These are phyloP conservation scores for Stramenopiles sp. DNA, from an alignment of 352 stramenopile genomes.

Conservation along the genomic window DNA sequence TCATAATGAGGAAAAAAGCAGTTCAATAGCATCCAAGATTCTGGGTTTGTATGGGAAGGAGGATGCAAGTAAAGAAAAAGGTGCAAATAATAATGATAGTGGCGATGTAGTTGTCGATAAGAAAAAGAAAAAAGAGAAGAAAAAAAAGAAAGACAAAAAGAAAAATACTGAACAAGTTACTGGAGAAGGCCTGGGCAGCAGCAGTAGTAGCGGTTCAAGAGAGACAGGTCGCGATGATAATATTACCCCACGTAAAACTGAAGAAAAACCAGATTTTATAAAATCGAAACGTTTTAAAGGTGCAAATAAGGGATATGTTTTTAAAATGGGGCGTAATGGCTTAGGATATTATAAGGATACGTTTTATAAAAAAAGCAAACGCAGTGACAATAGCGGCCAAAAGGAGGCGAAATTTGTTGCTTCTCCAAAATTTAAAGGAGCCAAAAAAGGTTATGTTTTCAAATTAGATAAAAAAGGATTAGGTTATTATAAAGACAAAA, in stretches of 20 bases:
- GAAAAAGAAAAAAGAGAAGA: background rate
- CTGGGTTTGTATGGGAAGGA: constrained; percentile 22
- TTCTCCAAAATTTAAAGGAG: background rate
- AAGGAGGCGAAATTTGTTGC: background rate
- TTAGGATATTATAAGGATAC: background rate
- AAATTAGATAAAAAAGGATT: background rate
- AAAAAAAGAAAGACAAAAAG: constrained; percentile 17
- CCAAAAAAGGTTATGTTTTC: background rate
- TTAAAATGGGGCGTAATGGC: background rate
- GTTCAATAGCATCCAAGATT: constrained; percentile 22
- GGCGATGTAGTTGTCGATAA: no score
- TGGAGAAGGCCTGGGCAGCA: background rate
- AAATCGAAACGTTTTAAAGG: background rate
- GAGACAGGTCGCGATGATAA: background rate
- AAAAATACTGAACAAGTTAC: constrained; percentile 5
- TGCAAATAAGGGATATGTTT: background rate
- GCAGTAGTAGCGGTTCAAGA: background rate
- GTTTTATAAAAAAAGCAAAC: background rate
- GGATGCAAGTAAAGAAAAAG: constrained; percentile 14
- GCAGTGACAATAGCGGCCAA: no score
- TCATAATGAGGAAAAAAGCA: constrained; percentile 7
- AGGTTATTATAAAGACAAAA: background rate
- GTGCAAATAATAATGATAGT: constrained; percentile 9
- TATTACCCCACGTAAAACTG: constrained; percentile 3
- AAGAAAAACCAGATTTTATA: background rate